Conservation (phyloP, 2,329 filamentous ascomycete species). For the Aspergillus ochraceus region DNA sequence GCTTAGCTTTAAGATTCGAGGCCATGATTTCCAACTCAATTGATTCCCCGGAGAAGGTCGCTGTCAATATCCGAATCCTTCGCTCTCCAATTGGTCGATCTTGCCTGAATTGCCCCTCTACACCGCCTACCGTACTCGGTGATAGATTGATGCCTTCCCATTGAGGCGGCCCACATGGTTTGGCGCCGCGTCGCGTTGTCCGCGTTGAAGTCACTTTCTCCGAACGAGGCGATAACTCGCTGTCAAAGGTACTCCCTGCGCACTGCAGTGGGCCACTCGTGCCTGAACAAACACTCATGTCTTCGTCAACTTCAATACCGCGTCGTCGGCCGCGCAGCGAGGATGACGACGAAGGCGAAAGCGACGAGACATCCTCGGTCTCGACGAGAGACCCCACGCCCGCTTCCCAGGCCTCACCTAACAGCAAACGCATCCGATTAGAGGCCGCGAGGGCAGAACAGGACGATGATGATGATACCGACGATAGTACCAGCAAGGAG, state of each 20-base stretch:
- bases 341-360: constrained; percentile 28
- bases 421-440: constrained; percentile 35
- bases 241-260: constrained; percentile 6
- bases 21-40: not conserved
- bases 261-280: constrained; percentile 1
- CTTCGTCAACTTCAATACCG: constrained; percentile 24
- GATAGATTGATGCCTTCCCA: constrained; percentile 18
- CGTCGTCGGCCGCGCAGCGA: constrained; percentile 31
- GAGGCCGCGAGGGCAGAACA: constrained; percentile 23
- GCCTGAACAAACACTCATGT: constrained; percentile 25
- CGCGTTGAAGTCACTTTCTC: constrained; percentile 17
- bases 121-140: constrained; percentile 27
- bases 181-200: constrained; percentile 28
- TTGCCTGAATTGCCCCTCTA: constrained; percentile 8
- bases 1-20: constrained; percentile 39
- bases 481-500: not conserved
- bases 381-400: constrained; percentile 20
- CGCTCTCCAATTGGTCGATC: not conserved
- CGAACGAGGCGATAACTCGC: constrained; percentile 5
- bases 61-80: constrained; percentile 1
- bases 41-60: constrained; percentile 2
- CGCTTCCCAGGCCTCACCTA: constrained; percentile 25
- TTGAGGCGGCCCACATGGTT: not conserved
- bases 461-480: constrained; percentile 19
- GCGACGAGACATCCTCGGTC: constrained; percentile 17